Conservation (phyloP, 2,329 filamentous ascomycete genomes). For the Diaporthe citrichinensis region DNA sequence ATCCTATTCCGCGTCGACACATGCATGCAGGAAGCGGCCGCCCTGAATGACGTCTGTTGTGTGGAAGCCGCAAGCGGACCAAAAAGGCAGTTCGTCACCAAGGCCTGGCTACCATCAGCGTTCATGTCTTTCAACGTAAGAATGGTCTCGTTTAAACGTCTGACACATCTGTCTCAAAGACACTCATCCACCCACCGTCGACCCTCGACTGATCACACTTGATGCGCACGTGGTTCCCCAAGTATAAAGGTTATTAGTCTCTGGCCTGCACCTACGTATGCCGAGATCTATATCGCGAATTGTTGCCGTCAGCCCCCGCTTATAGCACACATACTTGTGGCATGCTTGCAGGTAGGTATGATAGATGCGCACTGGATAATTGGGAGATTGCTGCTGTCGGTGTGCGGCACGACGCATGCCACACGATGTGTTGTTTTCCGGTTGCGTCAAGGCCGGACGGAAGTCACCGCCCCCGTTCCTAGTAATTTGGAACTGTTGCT, state of each 20-base stretch:
- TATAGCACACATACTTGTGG: background rate
- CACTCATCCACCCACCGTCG: background rate
- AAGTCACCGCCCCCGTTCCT: background rate
- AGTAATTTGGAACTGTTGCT: background rate
- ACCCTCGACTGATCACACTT: background rate
- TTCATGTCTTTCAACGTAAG: background rate
- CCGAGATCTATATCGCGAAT: background rate
- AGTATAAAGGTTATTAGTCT: background rate
- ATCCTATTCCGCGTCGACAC: background rate
- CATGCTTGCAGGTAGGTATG: background rate
- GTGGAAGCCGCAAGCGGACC: background rate
- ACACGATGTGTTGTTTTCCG: background rate
- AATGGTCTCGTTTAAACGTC: background rate
- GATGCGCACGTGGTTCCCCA: background rate
- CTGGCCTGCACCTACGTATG: background rate
- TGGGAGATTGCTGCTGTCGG: background rate
- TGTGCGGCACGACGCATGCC: background rate
- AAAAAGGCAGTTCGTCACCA: background rate
- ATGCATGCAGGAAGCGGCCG: background rate
- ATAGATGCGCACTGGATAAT: background rate
- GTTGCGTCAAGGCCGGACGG: background rate
- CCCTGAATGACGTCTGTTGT: conserved; percentile 15
- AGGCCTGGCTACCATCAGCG: too few species aligned
- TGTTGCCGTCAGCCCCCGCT: background rate
- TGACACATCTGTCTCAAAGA: background rate